phyloP scores from a whole-genome alignment of 495 filamentous ascomycete species.

The Hypoxylon cercidicola region DNA sequence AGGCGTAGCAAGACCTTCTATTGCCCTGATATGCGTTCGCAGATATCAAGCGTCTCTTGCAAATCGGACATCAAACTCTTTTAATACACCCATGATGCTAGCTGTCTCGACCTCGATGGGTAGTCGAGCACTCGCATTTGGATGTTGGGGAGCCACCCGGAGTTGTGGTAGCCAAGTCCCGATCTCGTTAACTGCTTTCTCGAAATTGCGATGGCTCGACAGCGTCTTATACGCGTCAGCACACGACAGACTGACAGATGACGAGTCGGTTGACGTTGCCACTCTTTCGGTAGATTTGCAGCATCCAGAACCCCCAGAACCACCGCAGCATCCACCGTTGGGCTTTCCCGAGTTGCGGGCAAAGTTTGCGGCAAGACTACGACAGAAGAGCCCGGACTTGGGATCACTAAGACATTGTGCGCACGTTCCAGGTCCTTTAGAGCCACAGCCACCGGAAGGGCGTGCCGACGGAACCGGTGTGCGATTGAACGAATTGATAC shows the following conservation, averaged over 20 bases:
- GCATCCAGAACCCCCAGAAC: slow-evolving; percentile 47
- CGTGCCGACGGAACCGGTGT: slow-evolving; percentile 30
- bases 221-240: slow-evolving; percentile 86
- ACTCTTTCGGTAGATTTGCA: slow-evolving; percentile 40
- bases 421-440: slow-evolving; percentile 82
- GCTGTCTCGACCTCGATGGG: slow-evolving; percentile 86
- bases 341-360: slow-evolving; percentile 51
- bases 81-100: slow-evolving; percentile 86
- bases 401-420: slow-evolving; percentile 81
- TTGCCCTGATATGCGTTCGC: not conserved
- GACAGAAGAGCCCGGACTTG: slow-evolving; percentile 85
- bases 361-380: slow-evolving; percentile 77
- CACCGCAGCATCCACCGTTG: slow-evolving; percentile 54
- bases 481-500: slow-evolving; percentile 47
- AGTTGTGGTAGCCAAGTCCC: slow-evolving; percentile 80
- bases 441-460: slow-evolving; percentile 59
- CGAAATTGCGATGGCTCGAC: slow-evolving; percentile 81
- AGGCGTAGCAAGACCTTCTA: slow-evolving; percentile 1
- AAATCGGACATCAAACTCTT: slow-evolving; percentile 84
- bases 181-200: slow-evolving; percentile 78
- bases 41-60: slow-evolving; percentile 51
- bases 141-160: slow-evolving; percentile 61
- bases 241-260: slow-evolving; percentile 63
- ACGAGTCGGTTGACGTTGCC: slow-evolving; percentile 9
- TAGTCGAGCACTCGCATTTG: slow-evolving; percentile 53